phyloP scores from a whole-genome alignment of 1,284 basidiomycete species.

The Abortiporus biennis region DNA sequence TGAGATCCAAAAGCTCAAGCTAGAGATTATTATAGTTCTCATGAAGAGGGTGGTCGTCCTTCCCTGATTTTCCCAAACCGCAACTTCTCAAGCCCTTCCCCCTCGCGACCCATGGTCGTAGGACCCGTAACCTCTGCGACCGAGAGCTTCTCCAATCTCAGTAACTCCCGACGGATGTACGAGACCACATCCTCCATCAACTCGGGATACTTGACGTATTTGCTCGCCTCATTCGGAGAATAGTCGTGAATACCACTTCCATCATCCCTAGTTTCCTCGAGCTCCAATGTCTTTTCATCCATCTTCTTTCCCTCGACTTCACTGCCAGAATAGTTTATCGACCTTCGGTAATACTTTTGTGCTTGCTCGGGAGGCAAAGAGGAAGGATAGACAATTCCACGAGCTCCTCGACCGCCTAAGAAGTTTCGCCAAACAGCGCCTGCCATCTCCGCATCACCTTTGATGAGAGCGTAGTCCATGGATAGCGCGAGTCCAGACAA shows the following conservation, averaged over 20 bases:
- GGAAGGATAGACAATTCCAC: slow-evolving; percentile 50
- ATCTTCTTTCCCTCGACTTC: slow-evolving; percentile 51
- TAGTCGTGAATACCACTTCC: slow-evolving; percentile 71
- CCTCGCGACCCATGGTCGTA: slow-evolving; percentile 20
- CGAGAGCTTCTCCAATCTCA: slow-evolving; percentile 62
- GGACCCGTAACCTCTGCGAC: slow-evolving; percentile 61
- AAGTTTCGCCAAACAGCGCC: slow-evolving; percentile 91
- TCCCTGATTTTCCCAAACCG: slow-evolving; percentile 22
- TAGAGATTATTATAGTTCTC: too few species aligned
- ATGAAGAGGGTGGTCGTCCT: too few species aligned
- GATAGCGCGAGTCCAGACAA: slow-evolving; percentile 83
- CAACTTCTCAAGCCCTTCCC: slow-evolving; percentile 19
- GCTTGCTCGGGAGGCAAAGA: slow-evolving; percentile 13
- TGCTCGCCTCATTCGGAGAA: slow-evolving; percentile 47
- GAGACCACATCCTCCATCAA: slow-evolving; percentile 72
- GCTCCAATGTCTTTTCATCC: slow-evolving; percentile 37
- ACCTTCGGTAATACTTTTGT: slow-evolving; percentile 41
- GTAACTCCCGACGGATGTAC: slow-evolving; percentile 77
- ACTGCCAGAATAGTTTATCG: slow-evolving; percentile 63
- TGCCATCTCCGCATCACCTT: slow-evolving; percentile 77
- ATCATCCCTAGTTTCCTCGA: slow-evolving; percentile 57
- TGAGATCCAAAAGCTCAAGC: too few species aligned
- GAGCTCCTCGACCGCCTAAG: slow-evolving; percentile 72
- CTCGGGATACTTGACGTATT: slow-evolving; percentile 72
- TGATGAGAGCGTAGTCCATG: slow-evolving; percentile 76